These are phyloP conservation scores for Ceratocystis variospora DNA, from an alignment of 2,329 filamentous ascomycete species.

Conservation along the genomic window DNA sequence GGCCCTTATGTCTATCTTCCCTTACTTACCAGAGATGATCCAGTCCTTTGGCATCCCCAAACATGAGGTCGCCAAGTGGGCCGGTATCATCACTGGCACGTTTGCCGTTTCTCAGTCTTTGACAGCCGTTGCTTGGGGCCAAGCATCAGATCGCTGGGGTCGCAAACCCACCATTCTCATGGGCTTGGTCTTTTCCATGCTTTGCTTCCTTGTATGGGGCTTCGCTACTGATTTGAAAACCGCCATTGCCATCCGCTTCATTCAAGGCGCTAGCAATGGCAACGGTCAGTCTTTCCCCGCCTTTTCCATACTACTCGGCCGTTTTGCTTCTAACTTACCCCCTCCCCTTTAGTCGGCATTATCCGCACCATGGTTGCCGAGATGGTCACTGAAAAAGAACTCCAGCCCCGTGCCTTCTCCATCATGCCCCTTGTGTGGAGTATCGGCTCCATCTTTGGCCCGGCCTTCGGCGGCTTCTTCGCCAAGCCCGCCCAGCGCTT, in stretches of 20 bases:
- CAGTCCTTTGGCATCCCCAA: slow-evolving; percentile 58
- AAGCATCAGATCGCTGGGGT: slow-evolving; percentile 63
- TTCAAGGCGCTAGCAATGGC: slow-evolving; percentile 76
- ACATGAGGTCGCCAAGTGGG: slow-evolving; percentile 65
- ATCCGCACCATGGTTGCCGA: slow-evolving; percentile 86
- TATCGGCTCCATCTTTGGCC: slow-evolving; percentile 75
- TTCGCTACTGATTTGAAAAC: slow-evolving; percentile 65
- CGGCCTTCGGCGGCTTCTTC: slow-evolving; percentile 73
- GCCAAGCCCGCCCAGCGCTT: slow-evolving; percentile 66
- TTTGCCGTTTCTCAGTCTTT: slow-evolving; percentile 60
- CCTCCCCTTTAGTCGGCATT: slow-evolving; percentile 54
- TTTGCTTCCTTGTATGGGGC: slow-evolving; percentile 68
- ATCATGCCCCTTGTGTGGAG: slow-evolving; percentile 89
- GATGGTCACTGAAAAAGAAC: slow-evolving; percentile 71
- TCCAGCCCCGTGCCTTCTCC: slow-evolving; percentile 80
- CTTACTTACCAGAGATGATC: slow-evolving; percentile 68
- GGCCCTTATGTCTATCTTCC: slow-evolving; percentile 57
- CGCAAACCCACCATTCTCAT: slow-evolving; percentile 68
- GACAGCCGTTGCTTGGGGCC: slow-evolving; percentile 63
- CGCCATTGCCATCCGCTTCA: slow-evolving; percentile 61
- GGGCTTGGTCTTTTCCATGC: slow-evolving; percentile 66
- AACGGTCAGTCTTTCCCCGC: slow-evolving; percentile 42
- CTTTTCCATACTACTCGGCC: not conserved
- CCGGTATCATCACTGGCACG: slow-evolving; percentile 56
- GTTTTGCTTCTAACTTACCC: not conserved